phyloP scores from a whole-genome alignment of 257 asterid genomes.

The Hygrophila difformis region DNA sequence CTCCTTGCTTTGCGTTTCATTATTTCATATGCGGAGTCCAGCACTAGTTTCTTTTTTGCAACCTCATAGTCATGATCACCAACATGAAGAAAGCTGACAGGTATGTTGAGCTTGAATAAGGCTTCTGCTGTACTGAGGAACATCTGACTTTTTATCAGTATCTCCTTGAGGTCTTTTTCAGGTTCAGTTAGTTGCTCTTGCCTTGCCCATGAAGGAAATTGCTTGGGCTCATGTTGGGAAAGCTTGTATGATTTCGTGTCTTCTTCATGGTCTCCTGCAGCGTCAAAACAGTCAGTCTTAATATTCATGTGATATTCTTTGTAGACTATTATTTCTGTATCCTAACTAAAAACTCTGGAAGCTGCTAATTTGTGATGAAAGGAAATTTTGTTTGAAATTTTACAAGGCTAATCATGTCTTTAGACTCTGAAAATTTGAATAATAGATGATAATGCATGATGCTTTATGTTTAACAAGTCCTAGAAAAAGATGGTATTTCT shows the following conservation, averaged over 20 bases:
- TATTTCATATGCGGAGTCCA: conserved; percentile 68
- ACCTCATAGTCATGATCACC: conserved; percentile 31
- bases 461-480: neutral
- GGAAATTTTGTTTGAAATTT: neutral
- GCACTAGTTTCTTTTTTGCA: conserved; percentile 33
- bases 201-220: conserved; percentile 5
- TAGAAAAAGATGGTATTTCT: neutral
- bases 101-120: conserved; percentile 78
- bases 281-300: conserved; percentile 1
- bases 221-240: conserved; percentile 13
- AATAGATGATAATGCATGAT: neutral
- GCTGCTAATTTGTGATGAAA: neutral
- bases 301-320: neutral
- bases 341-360: neutral
- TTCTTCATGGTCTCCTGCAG: conserved; percentile 25
- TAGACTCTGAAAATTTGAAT: neutral
- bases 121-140: conserved; percentile 80
- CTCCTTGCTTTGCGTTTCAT: conserved; percentile 67
- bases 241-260: conserved; percentile 8
- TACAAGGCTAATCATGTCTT: neutral
- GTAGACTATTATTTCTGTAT: neutral
- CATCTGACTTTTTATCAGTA: conserved; percentile 44
- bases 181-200: conserved; percentile 54
- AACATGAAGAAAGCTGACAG: conserved; percentile 44
- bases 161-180: conserved; percentile 64